These are phyloP conservation scores for Phlyctochytrium bullatum DNA, from an alignment of 192 early-diverging fungal species.

Conservation along the genomic window DNA sequence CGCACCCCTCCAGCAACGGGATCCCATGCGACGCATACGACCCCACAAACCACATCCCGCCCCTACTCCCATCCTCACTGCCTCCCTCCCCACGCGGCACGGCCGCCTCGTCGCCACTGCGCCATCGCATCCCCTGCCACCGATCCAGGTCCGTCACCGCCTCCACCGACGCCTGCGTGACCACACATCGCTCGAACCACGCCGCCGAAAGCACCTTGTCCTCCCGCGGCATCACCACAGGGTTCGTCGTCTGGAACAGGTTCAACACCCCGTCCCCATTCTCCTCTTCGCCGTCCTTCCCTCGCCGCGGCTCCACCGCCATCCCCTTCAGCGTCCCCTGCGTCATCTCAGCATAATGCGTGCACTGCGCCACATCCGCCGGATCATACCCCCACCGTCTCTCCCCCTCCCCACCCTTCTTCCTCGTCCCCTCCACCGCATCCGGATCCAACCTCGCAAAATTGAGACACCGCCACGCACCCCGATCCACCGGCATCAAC, in stretches of 20 bases:
- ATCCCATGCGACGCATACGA: conserved; percentile 46
- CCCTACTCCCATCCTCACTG: not conserved
- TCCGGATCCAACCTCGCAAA: conserved; percentile 27
- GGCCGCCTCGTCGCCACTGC: not conserved
- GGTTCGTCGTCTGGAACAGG: conserved; percentile 52
- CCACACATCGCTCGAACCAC: conserved; percentile 47
- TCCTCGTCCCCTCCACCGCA: not conserved
- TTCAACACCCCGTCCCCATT: too few relatives aligned
- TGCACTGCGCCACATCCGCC: conserved; percentile 30
- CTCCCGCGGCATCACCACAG: conserved; percentile 31
- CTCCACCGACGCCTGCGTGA: conserved; percentile 27
- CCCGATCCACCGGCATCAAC: conserved; percentile 38
- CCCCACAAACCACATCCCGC: conserved; percentile 50
- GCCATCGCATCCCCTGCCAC: conserved; percentile 39
- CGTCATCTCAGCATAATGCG: conserved; percentile 25
- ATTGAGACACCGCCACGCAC: conserved; percentile 47
- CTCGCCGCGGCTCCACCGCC: not conserved
- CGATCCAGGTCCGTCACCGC: conserved; percentile 30
- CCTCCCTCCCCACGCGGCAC: not conserved
- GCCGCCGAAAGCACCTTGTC: conserved; percentile 28
- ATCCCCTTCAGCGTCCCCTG: not conserved
- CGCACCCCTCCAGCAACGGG: conserved; percentile 56
- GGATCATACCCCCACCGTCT: conserved; percentile 33
- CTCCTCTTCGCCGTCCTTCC: too few relatives aligned
- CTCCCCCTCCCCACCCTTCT: not conserved